Base-by-base conservation (phyloP, 306 rosid species). In the Carpinus viminea region DNA sequence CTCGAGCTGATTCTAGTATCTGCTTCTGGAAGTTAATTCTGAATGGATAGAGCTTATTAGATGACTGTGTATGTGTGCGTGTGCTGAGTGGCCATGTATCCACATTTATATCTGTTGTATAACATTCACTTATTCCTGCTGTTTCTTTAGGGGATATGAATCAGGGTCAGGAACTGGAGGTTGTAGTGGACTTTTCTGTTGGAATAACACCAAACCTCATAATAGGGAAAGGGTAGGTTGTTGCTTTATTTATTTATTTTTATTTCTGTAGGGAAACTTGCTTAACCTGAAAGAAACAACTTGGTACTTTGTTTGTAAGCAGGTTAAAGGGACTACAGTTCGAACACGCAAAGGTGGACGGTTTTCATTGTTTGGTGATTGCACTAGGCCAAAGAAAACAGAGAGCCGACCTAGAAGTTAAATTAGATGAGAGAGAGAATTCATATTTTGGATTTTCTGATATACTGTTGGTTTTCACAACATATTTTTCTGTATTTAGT, bases 131-230 rank as follows among this genome's bases (percentile, higher is more conserved):
- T 15, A 68, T 52, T 74, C 47, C 53, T 73, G 46, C 73, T 74
- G 76, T 56, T 79, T 79, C 68, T 82, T 68, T 64, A 95, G 98
- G 90, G 97, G 90, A 31, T 88, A 93, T 77, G 98, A 95, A 84
- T 93, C 97, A 47, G 85, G 97, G 43, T 76, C 97, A 0, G 90
- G 89, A 59, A 78, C 68, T 53, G 91, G 91, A 76, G 94, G 97
- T 24, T 95, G 99, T 41, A 85, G 89, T 53, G 88, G 93, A 57
- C 88, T 91, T 83, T 79, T 93, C 68, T 93, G 88, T 76, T 95
- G 98, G 97, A 91, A 93, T 68, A 87, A 78, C 68, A 79, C 88
- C 60, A 90, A 87, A 79, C 84, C 80, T 78, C 83, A 11, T 4
- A 91, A 77, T 74, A 90, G 87, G 76, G 91, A 81, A 69, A 95